Evolutionary conservation across 306 rosid species (phyloP), one percentile per base, ranked within the genome.

Genomic region (Comarum palustre): DNA sequence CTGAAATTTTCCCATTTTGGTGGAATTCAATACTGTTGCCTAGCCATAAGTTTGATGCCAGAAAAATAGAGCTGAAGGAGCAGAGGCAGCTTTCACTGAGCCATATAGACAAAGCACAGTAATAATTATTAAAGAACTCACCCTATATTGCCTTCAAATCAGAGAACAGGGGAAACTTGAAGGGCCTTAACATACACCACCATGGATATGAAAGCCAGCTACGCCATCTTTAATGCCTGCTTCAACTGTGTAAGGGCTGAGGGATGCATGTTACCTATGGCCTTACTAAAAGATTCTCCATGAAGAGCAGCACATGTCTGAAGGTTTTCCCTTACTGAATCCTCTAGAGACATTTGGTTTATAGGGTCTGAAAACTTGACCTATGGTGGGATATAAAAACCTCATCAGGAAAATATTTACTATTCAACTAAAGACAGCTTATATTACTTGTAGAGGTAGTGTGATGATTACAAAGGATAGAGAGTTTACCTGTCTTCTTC

Each of bases 271-370:
- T 85, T 85, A 78, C 80, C 81, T 81, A 94, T 91, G 46, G 89
- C 89, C 48, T 90, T 71, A 87, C 83, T 87, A 75, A 94, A 94
- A n/a, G 94, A 80, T 80, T 94, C 98, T 41, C 98, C 98, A 76
- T 94, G 96, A 79, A 89, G 90, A 52, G 90, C 83, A 60, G 95
- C 87, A 77, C 96, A 91, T 6, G 97, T 91, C 73, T 89, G 98
- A 73, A 94, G 92, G 79, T 94, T 94, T 69, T 90, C 97, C 72
- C 84, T 86, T 73, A 91, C 92, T 47, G 90, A 91, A 42, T 86
- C 84, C 88, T 94, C 98, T 22, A 94, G 80, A 17, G 92, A 88
- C 73, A 94, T 61, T 71, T 88, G 93, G 84, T 94, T 85, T 77
- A 94, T 86, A n/a, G 89, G 92, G 69, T 94, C 98, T 24, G 95